phyloP scores from a whole-genome alignment of 169 alveolate species.

The Prorocentrum cordatum region DNA sequence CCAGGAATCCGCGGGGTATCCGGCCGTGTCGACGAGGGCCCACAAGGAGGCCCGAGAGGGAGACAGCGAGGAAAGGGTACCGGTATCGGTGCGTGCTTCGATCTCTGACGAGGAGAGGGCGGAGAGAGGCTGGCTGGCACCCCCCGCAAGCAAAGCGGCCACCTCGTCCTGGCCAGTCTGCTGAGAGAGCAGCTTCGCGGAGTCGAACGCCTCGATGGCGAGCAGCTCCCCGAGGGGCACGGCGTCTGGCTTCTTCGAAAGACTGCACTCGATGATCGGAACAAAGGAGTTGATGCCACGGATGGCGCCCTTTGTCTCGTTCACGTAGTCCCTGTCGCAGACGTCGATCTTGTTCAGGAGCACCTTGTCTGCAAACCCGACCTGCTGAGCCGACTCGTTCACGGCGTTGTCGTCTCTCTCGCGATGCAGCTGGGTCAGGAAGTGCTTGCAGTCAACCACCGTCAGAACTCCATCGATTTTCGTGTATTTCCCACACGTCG shows the following conservation, averaged over 20 bases:
- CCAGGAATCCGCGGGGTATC: no score
- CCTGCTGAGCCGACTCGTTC: constrained; percentile 17
- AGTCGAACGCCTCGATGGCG: not conserved
- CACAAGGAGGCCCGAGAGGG: no score
- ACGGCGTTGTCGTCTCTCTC: constrained; percentile 7
- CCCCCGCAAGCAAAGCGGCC: no score
- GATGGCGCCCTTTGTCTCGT: not conserved
- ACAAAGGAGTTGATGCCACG: constrained; percentile 1
- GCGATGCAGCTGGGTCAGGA: not conserved
- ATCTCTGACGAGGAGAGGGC: no score
- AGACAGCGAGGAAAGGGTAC: no score
- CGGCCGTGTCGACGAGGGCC: no score
- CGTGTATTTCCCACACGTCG: not conserved
- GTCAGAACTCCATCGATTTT: constrained; percentile 9
- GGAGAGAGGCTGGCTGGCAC: no score
- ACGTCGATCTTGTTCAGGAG: constrained; percentile 15
- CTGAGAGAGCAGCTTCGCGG: not conserved
- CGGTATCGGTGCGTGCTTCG: no score
- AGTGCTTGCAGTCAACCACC: constrained; percentile 1
- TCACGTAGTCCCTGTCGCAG: not conserved
- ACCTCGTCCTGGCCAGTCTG: constrained; percentile 3
- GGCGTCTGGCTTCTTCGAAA: constrained; percentile 12
- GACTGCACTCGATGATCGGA: constrained; percentile 12
- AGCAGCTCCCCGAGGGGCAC: constrained; percentile 5
- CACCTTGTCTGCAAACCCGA: constrained; percentile 21